Percentiles rank a stretch among this genome's conserved stretches.
These are phyloP conservation scores for Chamaecrista fasciculata DNA, from an alignment of 306 rosid species.

Conservation along the genomic window DNA sequence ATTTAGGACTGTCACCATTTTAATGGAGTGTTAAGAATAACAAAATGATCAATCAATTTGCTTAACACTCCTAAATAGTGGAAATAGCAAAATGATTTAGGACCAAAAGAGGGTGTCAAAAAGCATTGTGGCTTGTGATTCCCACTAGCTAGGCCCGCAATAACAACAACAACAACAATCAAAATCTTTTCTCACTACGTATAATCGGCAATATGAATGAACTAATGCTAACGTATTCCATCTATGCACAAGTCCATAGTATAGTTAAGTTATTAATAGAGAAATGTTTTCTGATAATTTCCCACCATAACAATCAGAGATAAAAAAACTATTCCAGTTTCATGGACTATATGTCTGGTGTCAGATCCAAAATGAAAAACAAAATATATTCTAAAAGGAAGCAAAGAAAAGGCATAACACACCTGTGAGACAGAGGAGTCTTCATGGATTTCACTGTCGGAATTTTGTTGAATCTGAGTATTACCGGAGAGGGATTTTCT, in stretches of 20 bases:
- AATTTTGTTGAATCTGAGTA: slow-evolving; percentile 39
- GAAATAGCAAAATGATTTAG: not conserved
- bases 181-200: too few relatives aligned
- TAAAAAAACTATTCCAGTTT: not conserved
- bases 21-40: not conserved
- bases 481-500: slow-evolving; percentile 39
- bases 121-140: not conserved
- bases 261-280: too few relatives aligned
- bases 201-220: too few relatives aligned
- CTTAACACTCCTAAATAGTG: not conserved
- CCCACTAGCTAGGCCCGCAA: not conserved
- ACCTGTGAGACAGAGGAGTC: slow-evolving; percentile 50
- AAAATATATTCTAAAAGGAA: not conserved
- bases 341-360: not conserved
- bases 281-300: too few relatives aligned
- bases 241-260: too few relatives aligned
- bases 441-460: slow-evolving; percentile 37
- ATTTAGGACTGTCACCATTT: not conserved
- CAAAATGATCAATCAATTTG: not conserved
- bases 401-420: slow-evolving; percentile 25
- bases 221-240: too few relatives aligned
- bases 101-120: not conserved
- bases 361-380: not conserved
- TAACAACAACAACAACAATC: too few relatives aligned
- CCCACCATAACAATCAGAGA: too few relatives aligned